Evolutionary conservation across 495 filamentous ascomycete species (phyloP).

Genomic region (Podospora fimiseda): DNA sequence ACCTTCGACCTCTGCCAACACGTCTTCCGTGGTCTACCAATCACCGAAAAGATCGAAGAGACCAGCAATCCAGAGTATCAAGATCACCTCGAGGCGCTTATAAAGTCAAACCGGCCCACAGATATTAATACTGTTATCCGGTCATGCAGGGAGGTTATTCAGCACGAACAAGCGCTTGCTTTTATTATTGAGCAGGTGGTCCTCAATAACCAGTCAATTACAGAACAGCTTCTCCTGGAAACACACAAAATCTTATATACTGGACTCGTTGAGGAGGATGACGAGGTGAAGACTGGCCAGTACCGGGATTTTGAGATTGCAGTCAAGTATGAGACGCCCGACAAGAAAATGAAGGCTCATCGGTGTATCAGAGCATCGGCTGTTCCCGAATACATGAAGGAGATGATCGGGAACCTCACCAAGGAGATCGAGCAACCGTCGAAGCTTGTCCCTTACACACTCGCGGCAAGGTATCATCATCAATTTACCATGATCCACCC

Average conservation of each 20-base stretch:
- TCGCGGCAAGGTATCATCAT: slow-evolving; percentile 28
- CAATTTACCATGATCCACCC: slow-evolving; percentile 33
- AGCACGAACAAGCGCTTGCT: slow-evolving; percentile 29
- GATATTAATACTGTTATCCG: slow-evolving; percentile 8
- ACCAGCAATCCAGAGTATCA: not conserved
- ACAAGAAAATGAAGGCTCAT: slow-evolving; percentile 21
- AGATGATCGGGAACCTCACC: slow-evolving; percentile 23
- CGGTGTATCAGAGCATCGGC: slow-evolving; percentile 19
- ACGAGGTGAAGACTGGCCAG: slow-evolving; percentile 14
- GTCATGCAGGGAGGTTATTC: slow-evolving; percentile 27
- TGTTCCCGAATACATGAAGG: slow-evolving; percentile 29
- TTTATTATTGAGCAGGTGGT: slow-evolving; percentile 24
- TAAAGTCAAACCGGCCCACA: not conserved
- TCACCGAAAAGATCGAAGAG: not conserved
- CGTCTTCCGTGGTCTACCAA: not conserved
- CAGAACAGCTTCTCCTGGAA: slow-evolving; percentile 28
- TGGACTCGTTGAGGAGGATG: slow-evolving; percentile 13
- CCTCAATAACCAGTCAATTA: slow-evolving; percentile 13
- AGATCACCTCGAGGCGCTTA: not conserved
- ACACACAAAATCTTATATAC: slow-evolving; percentile 26
- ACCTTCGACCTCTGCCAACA: not conserved
- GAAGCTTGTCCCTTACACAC: slow-evolving; percentile 21
- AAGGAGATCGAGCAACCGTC: slow-evolving; percentile 10
- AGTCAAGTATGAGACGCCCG: slow-evolving; percentile 14
- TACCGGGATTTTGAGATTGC: slow-evolving; percentile 21